phyloP scores from a whole-genome alignment of 306 rosid species.

The Quercus bicolor region DNA sequence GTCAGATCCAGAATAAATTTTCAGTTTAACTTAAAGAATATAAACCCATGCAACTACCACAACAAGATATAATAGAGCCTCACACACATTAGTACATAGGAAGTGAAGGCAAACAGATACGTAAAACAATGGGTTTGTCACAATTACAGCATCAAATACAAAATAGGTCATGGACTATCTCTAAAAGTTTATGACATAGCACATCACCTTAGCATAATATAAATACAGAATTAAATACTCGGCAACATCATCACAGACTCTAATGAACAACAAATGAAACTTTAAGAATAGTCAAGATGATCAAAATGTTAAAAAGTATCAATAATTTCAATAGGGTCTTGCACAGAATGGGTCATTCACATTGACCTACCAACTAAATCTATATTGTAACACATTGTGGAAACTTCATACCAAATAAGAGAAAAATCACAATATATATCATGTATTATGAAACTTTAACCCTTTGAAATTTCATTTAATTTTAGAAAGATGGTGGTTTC shows the following conservation, averaged over 20 bases:
- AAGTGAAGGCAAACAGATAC: neutral
- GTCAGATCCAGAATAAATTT: constrained; percentile 30
- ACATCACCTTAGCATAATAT: neutral
- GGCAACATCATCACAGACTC: neutral
- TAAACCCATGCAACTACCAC: neutral
- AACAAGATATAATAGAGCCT: neutral
- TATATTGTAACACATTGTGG: neutral
- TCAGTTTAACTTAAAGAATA: constrained; percentile 19
- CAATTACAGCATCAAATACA: neutral
- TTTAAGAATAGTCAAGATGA: neutral
- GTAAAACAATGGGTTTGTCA: neutral
- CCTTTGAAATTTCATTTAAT: neutral
- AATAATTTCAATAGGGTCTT: neutral
- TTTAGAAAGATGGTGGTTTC: neutral
- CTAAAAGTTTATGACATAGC: neutral
- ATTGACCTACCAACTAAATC: constrained; percentile 1
- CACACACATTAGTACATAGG: neutral
- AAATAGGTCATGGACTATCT: neutral
- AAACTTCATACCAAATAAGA: neutral
- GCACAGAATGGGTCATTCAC: neutral
- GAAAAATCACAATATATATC: neutral
- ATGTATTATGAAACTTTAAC: neutral
- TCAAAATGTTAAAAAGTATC: neutral
- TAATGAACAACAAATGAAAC: neutral
- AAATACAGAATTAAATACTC: neutral